Evolutionary conservation across 139 green algal species (phyloP).

Genomic region (Zygnema circumcarinatum): DNA sequence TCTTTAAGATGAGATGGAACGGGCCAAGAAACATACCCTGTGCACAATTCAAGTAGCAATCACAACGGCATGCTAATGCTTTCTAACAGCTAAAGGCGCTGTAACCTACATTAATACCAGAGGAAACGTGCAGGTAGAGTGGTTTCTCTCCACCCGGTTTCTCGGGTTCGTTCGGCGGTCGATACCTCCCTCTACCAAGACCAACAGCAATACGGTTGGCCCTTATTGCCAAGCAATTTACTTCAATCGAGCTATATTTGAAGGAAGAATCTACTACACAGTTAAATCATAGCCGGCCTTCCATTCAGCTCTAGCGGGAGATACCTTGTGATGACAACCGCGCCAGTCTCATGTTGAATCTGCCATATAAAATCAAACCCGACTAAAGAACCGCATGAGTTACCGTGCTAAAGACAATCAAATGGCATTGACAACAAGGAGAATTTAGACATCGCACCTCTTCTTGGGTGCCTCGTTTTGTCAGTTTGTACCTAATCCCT

Average conservation of each 20-base stretch:
- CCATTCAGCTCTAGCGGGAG: no score
- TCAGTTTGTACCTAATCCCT: slow-evolving; percentile 49
- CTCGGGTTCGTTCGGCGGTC: neutral
- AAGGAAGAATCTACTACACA: no score
- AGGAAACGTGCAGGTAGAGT: slow-evolving; percentile 48
- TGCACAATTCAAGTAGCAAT: neutral
- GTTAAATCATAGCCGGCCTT: neutral
- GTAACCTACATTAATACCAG: slow-evolving; percentile 26
- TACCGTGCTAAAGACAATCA: no score
- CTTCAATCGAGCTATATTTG: no score
- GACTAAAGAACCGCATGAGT: no score
- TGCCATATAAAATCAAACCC: no score
- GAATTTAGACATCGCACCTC: no score
- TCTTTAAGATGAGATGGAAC: neutral
- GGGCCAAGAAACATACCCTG: neutral
- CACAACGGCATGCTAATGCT: neutral
- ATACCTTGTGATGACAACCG: slow-evolving; percentile 56
- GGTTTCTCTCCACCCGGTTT: slow-evolving; percentile 38
- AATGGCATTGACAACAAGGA: no score
- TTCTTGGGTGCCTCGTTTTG: slow-evolving; percentile 44
- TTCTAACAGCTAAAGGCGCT: neutral
- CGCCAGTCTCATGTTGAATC: slow-evolving; percentile 44
- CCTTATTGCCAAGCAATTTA: no score
- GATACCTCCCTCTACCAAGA: slow-evolving; percentile 15
- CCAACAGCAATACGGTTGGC: neutral